Percentiles rank a stretch among this genome's conserved stretches.
These are phyloP conservation scores for Rhizopogon vulgaris DNA, from an alignment of 768 basidiomycete species.

Conservation along the genomic window DNA sequence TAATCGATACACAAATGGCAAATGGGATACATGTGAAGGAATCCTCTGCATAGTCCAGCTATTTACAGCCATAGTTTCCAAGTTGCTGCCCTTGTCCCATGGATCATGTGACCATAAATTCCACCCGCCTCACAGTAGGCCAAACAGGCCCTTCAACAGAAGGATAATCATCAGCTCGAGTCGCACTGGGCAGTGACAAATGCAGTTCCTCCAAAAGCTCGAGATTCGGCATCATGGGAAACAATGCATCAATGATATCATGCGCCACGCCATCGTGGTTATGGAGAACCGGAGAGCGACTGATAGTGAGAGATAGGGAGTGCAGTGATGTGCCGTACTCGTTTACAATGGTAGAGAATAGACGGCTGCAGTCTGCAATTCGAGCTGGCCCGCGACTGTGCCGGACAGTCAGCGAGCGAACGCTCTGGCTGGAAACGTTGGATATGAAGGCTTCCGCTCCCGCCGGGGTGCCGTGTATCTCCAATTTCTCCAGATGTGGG, in stretches of 20 bases:
- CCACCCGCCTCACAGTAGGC: background rate
- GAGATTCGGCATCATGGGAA: slow-evolving; percentile 1
- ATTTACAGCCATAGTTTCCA: background rate
- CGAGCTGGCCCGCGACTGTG: background rate
- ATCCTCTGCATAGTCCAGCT: background rate
- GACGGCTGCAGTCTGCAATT: background rate
- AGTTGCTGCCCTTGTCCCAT: background rate
- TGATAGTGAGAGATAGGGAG: background rate
- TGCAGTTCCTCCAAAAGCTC: background rate
- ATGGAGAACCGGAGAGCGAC: background rate
- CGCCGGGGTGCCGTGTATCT: background rate
- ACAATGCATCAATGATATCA: slow-evolving; percentile 1
- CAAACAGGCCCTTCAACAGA: background rate
- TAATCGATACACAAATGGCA: slow-evolving; percentile 8
- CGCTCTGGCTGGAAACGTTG: background rate
- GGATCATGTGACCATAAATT: background rate
- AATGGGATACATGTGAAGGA: slow-evolving; percentile 1
- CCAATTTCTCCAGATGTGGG: background rate
- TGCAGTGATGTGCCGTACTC: background rate
- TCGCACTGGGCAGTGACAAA: background rate
- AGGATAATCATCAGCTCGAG: background rate
- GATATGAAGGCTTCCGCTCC: background rate
- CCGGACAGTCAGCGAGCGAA: background rate
- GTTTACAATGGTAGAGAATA: background rate
- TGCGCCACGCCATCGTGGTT: background rate